Conservation (phyloP, 2,329 filamentous ascomycete genomes). For the Aspergillus niger region DNA sequence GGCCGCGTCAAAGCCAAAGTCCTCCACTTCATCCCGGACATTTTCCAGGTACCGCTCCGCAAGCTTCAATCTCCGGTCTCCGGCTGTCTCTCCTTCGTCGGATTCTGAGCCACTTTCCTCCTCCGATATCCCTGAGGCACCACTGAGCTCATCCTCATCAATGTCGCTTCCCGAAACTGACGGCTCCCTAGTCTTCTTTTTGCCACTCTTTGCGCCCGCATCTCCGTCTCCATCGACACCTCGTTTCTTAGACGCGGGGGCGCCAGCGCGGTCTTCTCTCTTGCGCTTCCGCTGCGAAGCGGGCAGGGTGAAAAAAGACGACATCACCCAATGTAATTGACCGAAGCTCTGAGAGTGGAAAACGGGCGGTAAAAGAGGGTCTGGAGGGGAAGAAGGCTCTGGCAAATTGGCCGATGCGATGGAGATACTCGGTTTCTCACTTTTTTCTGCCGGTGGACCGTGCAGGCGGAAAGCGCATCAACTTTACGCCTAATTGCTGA, state of each 20-base stretch:
- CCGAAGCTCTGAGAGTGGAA: neutral
- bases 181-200: constrained; percentile 62
- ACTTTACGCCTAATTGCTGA: constrained; percentile 37
- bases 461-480: constrained; percentile 31
- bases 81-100: constrained; percentile 79
- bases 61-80: constrained; percentile 80
- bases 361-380: neutral
- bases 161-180: constrained; percentile 86
- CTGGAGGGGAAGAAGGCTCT: neutral
- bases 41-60: constrained; percentile 94
- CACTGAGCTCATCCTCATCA: constrained; percentile 63
- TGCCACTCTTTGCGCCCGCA: constrained; percentile 41
- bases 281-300: constrained; percentile 90
- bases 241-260: constrained; percentile 49
- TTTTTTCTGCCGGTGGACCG: constrained; percentile 41
- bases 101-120: constrained; percentile 66
- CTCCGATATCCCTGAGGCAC: constrained; percentile 50
- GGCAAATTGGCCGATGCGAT: neutral
- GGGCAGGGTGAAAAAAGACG: constrained; percentile 92
- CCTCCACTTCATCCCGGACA: constrained; percentile 78
- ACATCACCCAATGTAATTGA: constrained; percentile 59
- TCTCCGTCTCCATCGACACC: constrained; percentile 40
- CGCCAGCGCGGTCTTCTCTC: constrained; percentile 55
- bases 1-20: constrained; percentile 86
- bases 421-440: constrained; percentile 21